Base-by-base conservation (phyloP, 2,329 filamentous ascomycete species). In the Pestalotiopsis sp. region DNA sequence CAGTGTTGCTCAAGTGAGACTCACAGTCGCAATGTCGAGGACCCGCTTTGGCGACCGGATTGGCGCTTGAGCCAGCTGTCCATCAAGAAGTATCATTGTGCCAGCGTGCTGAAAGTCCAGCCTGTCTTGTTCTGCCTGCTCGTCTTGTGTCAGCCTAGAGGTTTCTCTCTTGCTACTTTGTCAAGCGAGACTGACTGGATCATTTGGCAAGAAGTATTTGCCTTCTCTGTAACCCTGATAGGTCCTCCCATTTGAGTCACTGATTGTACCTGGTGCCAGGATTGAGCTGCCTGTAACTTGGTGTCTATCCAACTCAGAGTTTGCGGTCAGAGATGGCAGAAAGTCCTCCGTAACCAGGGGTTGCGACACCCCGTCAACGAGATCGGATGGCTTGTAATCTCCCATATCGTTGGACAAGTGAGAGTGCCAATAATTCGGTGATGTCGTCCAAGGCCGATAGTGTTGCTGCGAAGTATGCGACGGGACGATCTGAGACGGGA, bases 201-300 rank as follows among this genome's bases (percentile, higher is more conserved):
- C 66, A 27, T 67, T 67, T 13, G 58, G 66, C 36, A 62, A 17
- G 58, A 67, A 62, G 17, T 67, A 67, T 17, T 63, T 52, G 6
- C 59, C 66, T 41, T 63, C 66, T 12, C 59, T 12, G 25, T 67
- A 67, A 2, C 66, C 59, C 13, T 67, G 66, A 39, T 67, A 67
- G 4, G 66, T 67, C 14, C 66, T 49, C 25, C 58, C 66, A 20
- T 62, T 62, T 3, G 25, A n/a, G 31, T 67, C 66, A 11, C 17
- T 6, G 4, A 62, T 27, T 11, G 66, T 45, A 1, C 66, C 58
- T 11, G 36, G 38, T 25, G 41, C 66, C 4, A 63, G 4, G 9
- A 67, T 45, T 0, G 57, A 67, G 23, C n/a, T 31, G 6, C 57
- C 65, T 4, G 31, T 66, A 4, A 27, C 9, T 7, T 49, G 38